Percentiles rank a stretch among this genome's conserved stretches.
These are phyloP conservation scores for Mitragyna speciosa DNA, from an alignment of 257 asterid species.

Conservation along the genomic window DNA sequence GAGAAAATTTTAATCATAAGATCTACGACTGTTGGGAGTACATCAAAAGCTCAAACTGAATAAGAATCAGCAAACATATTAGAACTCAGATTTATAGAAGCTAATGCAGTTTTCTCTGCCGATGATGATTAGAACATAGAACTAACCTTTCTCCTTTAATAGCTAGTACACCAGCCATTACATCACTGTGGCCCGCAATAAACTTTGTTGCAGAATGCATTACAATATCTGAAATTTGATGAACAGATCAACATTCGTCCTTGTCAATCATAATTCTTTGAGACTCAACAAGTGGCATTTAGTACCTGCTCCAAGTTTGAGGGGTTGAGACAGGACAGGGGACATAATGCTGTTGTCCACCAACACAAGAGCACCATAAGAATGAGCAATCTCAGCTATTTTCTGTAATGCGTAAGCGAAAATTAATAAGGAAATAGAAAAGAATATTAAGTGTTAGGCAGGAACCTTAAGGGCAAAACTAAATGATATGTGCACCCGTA, in stretches of 20 bases:
- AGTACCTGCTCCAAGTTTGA: slow-evolving; percentile 93
- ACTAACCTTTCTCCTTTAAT: slow-evolving; percentile 73
- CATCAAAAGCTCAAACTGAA: background rate
- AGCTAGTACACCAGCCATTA: slow-evolving; percentile 83
- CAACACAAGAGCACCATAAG: slow-evolving; percentile 77
- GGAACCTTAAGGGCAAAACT: background rate
- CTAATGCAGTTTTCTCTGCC: background rate
- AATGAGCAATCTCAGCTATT: slow-evolving; percentile 84
- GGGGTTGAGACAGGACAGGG: slow-evolving; percentile 73
- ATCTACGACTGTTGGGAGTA: background rate
- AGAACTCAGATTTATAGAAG: background rate
- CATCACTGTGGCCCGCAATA: slow-evolving; percentile 85
- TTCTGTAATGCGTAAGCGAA: slow-evolving; percentile 43
- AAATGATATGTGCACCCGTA: background rate
- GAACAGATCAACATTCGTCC: slow-evolving; percentile 10
- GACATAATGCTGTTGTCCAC: slow-evolving; percentile 99
- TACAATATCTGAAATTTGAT: slow-evolving; percentile 70
- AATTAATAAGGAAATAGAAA: background rate
- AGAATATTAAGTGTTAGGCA: background rate
- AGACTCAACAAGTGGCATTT: background rate
- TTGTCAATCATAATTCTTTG: background rate
- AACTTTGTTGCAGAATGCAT: slow-evolving; percentile 93
- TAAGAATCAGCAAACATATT: background rate
- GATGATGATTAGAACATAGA: too few species aligned
- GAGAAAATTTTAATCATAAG: background rate